Base-by-base conservation (phyloP, 2,329 filamentous ascomycete genomes). In the Cordyceps javanica region DNA sequence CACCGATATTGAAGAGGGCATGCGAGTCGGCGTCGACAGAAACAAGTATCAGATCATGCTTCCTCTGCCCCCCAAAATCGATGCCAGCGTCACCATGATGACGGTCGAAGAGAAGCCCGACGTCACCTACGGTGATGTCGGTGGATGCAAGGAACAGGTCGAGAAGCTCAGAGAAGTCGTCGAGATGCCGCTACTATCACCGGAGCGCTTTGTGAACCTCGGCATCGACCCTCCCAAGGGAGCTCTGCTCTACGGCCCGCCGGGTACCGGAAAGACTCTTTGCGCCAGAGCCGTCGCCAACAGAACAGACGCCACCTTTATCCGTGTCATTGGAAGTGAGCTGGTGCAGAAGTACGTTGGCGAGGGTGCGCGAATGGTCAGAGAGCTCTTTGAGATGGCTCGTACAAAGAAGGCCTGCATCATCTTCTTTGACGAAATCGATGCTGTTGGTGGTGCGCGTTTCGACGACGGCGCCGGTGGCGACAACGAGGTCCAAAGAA, bases 31-130 rank as follows among this genome's bases (percentile, higher is more conserved):
- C 74, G 94, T 99, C 71, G 94, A 99, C 75, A 84, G 94, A 59
- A 97, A 95, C 80, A 99, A 99, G 81, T 99, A 99, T 76, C 94
- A 99, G 77, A 99, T 99, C 68, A 86, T 99, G 73, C 82, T 99
- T 49, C 94, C 94, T 36, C 78, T 99, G 56, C 94, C 94, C 44
- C 94, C 94, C 36, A 99, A 97, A 82, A 99, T 99, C 77, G 94
- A 99, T 70, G 93, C 94, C 55, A 96, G 90, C 66, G 94, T 99
- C 64, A 99, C 94, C 39, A 99, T 99, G 94, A 99, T 99, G 94
- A 97, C 94, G 52, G 94, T 99, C 63, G 94, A 99, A 79, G 94
- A 99, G 78, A 99, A 99, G 81, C 94, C 94, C 16, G 94, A 99
- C 73, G 94, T 99, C 61, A 99, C 94, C 62, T 99, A 99, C 68